phyloP scores from a whole-genome alignment of 768 basidiomycete species.

The Scleroderma citrinum region DNA sequence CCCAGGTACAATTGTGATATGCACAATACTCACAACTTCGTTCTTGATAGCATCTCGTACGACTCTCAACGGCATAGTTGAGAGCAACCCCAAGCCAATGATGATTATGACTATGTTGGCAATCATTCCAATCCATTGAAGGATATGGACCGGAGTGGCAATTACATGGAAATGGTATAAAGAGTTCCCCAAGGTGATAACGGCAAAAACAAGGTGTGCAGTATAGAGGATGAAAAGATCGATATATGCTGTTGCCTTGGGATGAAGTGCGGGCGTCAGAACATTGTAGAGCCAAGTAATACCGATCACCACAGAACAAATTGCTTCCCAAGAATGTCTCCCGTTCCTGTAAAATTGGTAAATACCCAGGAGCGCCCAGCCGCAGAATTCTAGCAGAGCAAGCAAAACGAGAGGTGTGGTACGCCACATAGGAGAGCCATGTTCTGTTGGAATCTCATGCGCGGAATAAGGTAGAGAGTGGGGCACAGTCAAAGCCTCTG shows the following conservation, averaged over 20 bases:
- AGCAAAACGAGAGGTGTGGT: conserved; percentile 9
- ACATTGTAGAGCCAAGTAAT: conserved; percentile 19
- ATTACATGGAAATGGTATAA: conserved; percentile 2
- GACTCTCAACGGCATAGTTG: conserved; percentile 62
- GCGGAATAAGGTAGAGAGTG: background rate
- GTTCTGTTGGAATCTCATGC: background rate
- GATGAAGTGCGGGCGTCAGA: conserved; percentile 9
- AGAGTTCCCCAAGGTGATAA: conserved; percentile 9
- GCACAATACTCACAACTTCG: conserved; percentile 48
- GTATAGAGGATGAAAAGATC: conserved; percentile 16
- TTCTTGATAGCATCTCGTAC: conserved; percentile 48
- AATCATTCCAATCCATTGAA: conserved; percentile 11
- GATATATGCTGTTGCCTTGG: conserved; percentile 13
- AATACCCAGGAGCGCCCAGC: conserved; percentile 12
- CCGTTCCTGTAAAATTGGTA: conserved; percentile 2
- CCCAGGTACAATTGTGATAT: background rate
- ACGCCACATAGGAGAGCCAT: conserved; percentile 4
- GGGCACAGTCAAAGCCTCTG: conserved; percentile 3
- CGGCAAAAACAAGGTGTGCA: conserved; percentile 11
- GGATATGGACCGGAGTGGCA: background rate
- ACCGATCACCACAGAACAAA: conserved; percentile 9
- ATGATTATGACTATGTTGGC: conserved; percentile 42
- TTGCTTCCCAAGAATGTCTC: conserved; percentile 1
- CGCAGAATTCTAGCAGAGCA: conserved; percentile 11
- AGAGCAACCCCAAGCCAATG: conserved; percentile 39